Conservation (phyloP, 139 green algal genomes). For the Chlorella sp. region DNA sequence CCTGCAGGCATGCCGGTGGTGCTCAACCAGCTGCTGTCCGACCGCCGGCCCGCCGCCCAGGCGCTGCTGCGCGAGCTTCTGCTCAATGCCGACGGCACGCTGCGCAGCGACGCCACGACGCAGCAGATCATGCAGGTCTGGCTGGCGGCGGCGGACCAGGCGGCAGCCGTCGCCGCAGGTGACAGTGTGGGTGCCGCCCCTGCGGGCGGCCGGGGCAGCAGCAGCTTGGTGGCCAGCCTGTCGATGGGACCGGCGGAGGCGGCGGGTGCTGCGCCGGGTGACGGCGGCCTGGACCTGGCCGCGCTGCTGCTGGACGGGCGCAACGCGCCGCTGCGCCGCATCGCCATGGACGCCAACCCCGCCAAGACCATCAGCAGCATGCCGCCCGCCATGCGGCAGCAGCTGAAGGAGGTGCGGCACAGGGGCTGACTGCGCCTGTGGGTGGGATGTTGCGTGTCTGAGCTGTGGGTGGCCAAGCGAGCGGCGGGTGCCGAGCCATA, state of each 20-base stretch:
- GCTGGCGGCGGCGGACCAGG: slow-evolving; percentile 35
- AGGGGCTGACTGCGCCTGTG: not conserved
- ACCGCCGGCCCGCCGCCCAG: slow-evolving; percentile 39
- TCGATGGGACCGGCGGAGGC: not conserved
- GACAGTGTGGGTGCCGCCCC: not conserved
- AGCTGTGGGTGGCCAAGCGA: not conserved
- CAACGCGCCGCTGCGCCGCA: slow-evolving; percentile 40
- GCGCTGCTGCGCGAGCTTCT: slow-evolving; percentile 45
- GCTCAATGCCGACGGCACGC: slow-evolving; percentile 23
- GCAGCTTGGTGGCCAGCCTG: slow-evolving; percentile 5
- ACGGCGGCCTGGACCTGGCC: slow-evolving; percentile 22
- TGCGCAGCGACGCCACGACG: slow-evolving; percentile 45
- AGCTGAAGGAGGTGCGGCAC: slow-evolving; percentile 21
- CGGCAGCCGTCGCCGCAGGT: not conserved
- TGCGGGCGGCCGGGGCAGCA: too few species aligned
- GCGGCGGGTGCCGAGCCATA: not conserved
- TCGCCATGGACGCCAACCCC: slow-evolving; percentile 39
- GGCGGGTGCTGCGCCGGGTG: not conserved
- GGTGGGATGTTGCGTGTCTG: not conserved
- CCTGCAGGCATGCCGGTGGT: slow-evolving; percentile 47
- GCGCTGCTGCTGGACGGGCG: slow-evolving; percentile 40
- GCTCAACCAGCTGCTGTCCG: slow-evolving; percentile 47
- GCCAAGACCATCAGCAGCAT: slow-evolving; percentile 38
- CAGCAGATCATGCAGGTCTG: slow-evolving; percentile 47
- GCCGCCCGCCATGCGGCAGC: slow-evolving; percentile 6